Percentiles rank a stretch among this genome's conserved stretches.
Conservation (phyloP, 305 asterid species). For the Nicotiana rustica region DNA sequence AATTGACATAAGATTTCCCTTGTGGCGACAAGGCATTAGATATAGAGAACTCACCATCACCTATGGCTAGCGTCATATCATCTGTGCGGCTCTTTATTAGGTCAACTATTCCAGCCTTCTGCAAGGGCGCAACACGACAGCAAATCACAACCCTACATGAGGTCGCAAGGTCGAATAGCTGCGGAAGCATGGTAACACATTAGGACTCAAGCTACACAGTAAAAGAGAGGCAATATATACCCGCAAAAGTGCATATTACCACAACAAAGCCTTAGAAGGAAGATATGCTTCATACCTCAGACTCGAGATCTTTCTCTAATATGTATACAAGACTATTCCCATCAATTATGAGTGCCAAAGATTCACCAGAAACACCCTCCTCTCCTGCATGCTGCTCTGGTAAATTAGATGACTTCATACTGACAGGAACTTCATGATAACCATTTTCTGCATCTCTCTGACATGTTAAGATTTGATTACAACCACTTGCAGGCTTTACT, state of each 20-base stretch:
- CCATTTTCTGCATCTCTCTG: slow-evolving; percentile 58
- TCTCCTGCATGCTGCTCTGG: slow-evolving; percentile 53
- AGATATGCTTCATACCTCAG: slow-evolving; percentile 61
- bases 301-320: slow-evolving; percentile 90
- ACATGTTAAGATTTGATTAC: slow-evolving; percentile 45
- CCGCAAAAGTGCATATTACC: slow-evolving; percentile 7
- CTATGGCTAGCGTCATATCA: slow-evolving; percentile 97
- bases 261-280: slow-evolving; percentile 23
- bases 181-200: slow-evolving; percentile 49
- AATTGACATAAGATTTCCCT: slow-evolving; percentile 19
- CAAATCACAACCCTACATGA: slow-evolving; percentile 90
- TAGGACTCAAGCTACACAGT: slow-evolving; percentile 40
- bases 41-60: slow-evolving; percentile 77
- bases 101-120: slow-evolving; percentile 98
- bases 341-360: slow-evolving; percentile 93
- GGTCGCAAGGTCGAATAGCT: slow-evolving; percentile 94
- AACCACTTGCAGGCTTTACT: slow-evolving; percentile 52
- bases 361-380: slow-evolving; percentile 49
- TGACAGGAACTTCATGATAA: slow-evolving; percentile 58
- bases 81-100: slow-evolving; percentile 89
- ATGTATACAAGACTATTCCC: slow-evolving; percentile 97
- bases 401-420: slow-evolving; percentile 48
- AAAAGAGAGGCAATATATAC: slow-evolving; percentile 2
- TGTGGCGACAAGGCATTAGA: slow-evolving; percentile 13
- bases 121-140: slow-evolving; percentile 98